Base-by-base conservation (phyloP, 2,329 filamentous ascomycete species). In the Coniella vitis region DNA sequence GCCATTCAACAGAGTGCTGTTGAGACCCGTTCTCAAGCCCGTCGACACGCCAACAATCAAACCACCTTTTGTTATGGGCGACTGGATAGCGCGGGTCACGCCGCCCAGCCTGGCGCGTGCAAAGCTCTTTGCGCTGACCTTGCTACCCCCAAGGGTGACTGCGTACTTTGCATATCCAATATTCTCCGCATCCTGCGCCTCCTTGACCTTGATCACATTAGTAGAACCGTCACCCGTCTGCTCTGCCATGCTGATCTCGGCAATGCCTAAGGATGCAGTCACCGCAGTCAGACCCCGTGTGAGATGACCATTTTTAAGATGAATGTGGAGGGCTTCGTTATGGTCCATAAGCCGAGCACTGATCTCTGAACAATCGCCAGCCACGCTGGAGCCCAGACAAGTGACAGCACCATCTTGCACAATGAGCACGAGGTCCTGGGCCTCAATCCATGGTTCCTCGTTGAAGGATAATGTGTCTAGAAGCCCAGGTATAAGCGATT, bases 271-370 rank as follows among this genome's bases (percentile, higher is more conserved):
- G 7, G 60, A 57, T 4, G 65, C 64, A 4, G 73, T 69, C 31
- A 79, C 64, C 2, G 72, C 69, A n/a, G 70, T 76, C 29, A 79
- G 58, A 0, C 74, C 68, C 3, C 75, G 71, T 7, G 71, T 65
- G 32, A 77, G 56, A 52, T 76, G 61, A 3, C 74, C 76, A 37
- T 78, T 63, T 13, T 63, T 39, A 3, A 78, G 64, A 3, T 61
- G 31, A 14, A 77, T 58, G 4, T 57, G 54, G 17, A 58, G 55
- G 45, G 58, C 51, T 13, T 55, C 51, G 2, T 54, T 51, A 17
- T 56, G 51, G 2, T 55, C 19, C 8, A 52, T 47, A 14, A 61
- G 51, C 1, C 57, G 52, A 5, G 55, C 48, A n/a, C 63, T 48
- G 29, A 63, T 58, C 1, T 55, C 39, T 7, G 38, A 46, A 38